phyloP scores from a whole-genome alignment of 176 grass and related monocot genomes.

The Oryza rufipogon region DNA sequence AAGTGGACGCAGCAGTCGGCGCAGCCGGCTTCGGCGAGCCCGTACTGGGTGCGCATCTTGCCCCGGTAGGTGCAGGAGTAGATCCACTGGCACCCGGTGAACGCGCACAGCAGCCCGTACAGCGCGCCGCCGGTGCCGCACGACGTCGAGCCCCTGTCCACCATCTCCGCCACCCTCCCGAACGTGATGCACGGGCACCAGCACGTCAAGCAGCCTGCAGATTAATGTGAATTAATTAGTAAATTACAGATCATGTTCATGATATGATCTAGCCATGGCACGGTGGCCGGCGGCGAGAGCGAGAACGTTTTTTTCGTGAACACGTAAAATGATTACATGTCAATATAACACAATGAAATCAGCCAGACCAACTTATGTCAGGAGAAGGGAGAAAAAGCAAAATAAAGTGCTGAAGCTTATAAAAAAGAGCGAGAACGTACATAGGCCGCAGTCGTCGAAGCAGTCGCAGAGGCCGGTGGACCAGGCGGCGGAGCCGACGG shows the following conservation, averaged over 20 bases:
- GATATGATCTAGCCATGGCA: too few species aligned
- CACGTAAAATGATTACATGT: too few species aligned
- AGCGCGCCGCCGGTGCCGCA: constrained; percentile 56
- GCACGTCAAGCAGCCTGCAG: constrained; percentile 48
- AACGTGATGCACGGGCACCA: constrained; percentile 81
- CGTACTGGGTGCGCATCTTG: constrained; percentile 52
- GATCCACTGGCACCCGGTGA: constrained; percentile 43
- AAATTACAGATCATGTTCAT: too few species aligned
- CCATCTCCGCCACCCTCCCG: constrained; percentile 68
- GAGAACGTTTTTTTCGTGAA: neutral
- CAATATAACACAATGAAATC: too few species aligned
- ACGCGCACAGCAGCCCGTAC: constrained; percentile 26
- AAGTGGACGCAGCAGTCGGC: constrained; percentile 70
- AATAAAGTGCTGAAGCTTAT: too few species aligned
- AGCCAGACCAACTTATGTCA: accelerated
- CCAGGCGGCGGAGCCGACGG: constrained; percentile 14
- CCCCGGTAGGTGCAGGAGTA: constrained; percentile 67
- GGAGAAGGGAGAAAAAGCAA: too few species aligned
- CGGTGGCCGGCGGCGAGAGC: too few species aligned
- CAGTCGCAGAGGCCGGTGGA: constrained; percentile 67
- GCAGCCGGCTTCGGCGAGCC: constrained; percentile 51
- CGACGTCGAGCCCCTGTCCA: constrained; percentile 59
- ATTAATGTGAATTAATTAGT: too few species aligned
- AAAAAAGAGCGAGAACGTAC: neutral
- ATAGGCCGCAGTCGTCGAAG: constrained; percentile 59